Conservation (phyloP, 306 rosid genomes). For the Lathyrus aphaca region DNA sequence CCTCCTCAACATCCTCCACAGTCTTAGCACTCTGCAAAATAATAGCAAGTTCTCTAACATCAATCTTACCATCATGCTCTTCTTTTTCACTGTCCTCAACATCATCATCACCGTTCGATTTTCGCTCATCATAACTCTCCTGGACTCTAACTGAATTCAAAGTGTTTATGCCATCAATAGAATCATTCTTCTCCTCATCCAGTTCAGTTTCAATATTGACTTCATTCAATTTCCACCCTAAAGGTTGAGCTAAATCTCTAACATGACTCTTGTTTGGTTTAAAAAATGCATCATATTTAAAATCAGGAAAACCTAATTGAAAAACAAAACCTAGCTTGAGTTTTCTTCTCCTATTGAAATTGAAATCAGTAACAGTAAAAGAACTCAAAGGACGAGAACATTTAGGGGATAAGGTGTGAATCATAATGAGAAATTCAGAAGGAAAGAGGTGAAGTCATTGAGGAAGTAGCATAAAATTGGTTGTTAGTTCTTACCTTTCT, state of each 20-base stretch:
- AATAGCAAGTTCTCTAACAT: slow-evolving; percentile 69
- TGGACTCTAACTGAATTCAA: slow-evolving; percentile 16
- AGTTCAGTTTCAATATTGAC: slow-evolving; percentile 51
- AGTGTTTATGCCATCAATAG: slow-evolving; percentile 9
- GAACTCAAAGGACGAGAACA: slow-evolving; percentile 43
- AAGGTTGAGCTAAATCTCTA: slow-evolving; percentile 53
- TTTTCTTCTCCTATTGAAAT: slow-evolving; percentile 46
- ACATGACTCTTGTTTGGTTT: slow-evolving; percentile 47
- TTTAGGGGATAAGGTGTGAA: slow-evolving; percentile 54
- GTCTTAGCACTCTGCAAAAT: slow-evolving; percentile 63
- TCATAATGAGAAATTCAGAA: slow-evolving; percentile 38
- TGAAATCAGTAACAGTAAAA: slow-evolving; percentile 31
- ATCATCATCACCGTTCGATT: slow-evolving; percentile 35
- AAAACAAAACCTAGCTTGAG: slow-evolving; percentile 36
- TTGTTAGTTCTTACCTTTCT: slow-evolving; percentile 38
- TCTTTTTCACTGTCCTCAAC: slow-evolving; percentile 38
- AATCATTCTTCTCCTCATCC: slow-evolving; percentile 36
- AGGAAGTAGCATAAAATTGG: slow-evolving; percentile 30
- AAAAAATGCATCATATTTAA: slow-evolving; percentile 48
- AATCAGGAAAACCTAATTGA: slow-evolving; percentile 42
- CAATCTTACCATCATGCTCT: slow-evolving; percentile 47
- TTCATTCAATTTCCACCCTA: slow-evolving; percentile 60
- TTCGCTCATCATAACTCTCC: slow-evolving; percentile 28
- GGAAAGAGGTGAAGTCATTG: slow-evolving; percentile 7
- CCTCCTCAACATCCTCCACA: slow-evolving; percentile 68